Percentiles rank a stretch among this genome's conserved stretches.
These are phyloP conservation scores for Myxozyma sirexii DNA, from an alignment of 805 yeast species.

Conservation along the genomic window DNA sequence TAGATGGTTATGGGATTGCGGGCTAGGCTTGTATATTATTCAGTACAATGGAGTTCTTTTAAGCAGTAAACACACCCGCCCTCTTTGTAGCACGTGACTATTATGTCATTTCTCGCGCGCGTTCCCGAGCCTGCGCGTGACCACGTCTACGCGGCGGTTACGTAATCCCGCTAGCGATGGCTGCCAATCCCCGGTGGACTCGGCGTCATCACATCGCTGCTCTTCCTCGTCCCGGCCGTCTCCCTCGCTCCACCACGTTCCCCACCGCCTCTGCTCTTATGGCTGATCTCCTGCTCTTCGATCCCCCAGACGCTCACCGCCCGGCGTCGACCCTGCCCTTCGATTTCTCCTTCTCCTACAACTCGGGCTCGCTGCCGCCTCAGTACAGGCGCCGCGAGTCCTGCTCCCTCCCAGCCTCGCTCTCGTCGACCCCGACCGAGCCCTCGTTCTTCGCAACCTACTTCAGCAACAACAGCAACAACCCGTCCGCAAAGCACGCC, in stretches of 20 bases:
- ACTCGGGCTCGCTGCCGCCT: slow-evolving; percentile 2
- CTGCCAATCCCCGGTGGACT: neutral
- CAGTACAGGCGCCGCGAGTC: slow-evolving; percentile 29
- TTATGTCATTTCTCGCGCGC: neutral
- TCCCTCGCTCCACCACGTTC: neutral
- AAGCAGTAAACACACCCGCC: too few relatives aligned
- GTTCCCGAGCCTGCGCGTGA: neutral
- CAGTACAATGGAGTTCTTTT: slow-evolving; percentile 12
- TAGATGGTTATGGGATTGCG: neutral
- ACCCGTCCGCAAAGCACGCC: neutral
- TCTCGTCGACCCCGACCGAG: slow-evolving; percentile 31
- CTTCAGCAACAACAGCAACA: neutral
- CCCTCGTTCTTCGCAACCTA: slow-evolving; percentile 23
- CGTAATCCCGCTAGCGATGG: neutral
- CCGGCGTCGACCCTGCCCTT: slow-evolving; percentile 26
- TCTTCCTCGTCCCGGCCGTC: neutral
- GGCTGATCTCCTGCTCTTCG: slow-evolving; percentile 33
- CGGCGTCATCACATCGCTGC: slow-evolving; percentile 12
- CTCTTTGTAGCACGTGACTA: neutral
- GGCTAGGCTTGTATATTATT: slow-evolving; percentile 17
- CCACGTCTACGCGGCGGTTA: neutral
- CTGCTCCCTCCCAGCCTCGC: slow-evolving; percentile 31
- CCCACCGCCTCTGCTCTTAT: slow-evolving; percentile 3
- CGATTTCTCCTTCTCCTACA: slow-evolving; percentile 2
- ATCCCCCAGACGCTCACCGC: slow-evolving; percentile 23